Percentiles rank a stretch among this genome's conserved stretches.
These are phyloP conservation scores for Chlorella vulgaris DNA, from an alignment of 139 green algal species.

Conservation along the genomic window DNA sequence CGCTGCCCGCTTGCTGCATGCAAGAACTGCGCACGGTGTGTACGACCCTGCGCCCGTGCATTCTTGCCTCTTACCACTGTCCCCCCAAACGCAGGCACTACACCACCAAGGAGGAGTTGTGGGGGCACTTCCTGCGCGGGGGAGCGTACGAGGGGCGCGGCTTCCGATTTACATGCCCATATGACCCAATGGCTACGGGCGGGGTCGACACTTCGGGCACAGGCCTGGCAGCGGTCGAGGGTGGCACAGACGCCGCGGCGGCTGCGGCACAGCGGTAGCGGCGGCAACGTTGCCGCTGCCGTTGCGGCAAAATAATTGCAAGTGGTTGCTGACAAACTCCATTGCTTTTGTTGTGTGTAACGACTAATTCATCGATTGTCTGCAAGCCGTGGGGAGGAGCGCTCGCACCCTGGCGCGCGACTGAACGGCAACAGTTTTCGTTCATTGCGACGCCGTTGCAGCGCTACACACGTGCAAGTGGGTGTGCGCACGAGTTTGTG, in stretches of 20 bases:
- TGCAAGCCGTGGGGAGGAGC: no score
- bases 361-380: no score
- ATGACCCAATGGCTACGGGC: background rate
- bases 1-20: background rate
- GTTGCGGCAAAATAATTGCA: no score
- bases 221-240: background rate
- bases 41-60: background rate
- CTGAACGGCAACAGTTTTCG: no score
- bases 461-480: no score
- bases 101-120: conserved; percentile 27
- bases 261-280: no score
- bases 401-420: no score
- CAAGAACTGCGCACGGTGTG: background rate
- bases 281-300: no score
- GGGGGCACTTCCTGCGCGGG: conserved; percentile 26
- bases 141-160: conserved; percentile 31
- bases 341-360: no score
- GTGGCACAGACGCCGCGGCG: background rate
- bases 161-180: conserved; percentile 38
- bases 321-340: no score
- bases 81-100: conserved; percentile 31
- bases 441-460: no score
- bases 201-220: background rate
- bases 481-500: no score
- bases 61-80: background rate